Base-by-base conservation (phyloP, 371 early-diverging fungal species). In the Chytridiales sp. region DNA sequence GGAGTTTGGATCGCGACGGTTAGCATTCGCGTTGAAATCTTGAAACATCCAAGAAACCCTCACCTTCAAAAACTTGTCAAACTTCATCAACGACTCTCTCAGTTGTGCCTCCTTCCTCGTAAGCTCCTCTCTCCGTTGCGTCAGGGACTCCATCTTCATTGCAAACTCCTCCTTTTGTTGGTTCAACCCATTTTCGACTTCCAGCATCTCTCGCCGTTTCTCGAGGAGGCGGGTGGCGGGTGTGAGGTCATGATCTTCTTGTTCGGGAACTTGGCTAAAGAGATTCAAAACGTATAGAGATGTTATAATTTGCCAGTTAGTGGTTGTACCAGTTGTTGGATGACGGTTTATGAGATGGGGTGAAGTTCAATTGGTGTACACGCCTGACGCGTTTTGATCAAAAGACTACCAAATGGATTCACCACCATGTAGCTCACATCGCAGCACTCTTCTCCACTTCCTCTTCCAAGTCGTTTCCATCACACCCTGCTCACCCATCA, bases 101-200 rank as follows among this genome's bases (percentile, higher is more conserved):
- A 82, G 62, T 59, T 70, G 73, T 15, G 51, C 34, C 42, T 82
- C 79, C 54, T 78, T 81, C 26, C 78, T 56, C 17, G 65, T 65
- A 5, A 82, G 63, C 60, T 82, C 83, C 42, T 79, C 81, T 29
- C 78, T 34, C 35, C 80, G 67, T 55, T 74, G 72, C 2, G 66
- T 62, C 44, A 82, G 68, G 15, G 70, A 62, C 50, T 78, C 78
- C 76, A 82, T 82, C 59, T 81, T 81, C 63, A 75, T 69, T 19
- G 78, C 70, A 61, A 80, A 80, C 56, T 82, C 83, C 47, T 81
- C 77, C 62, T 82, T 82, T 55, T 82, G 81, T 46, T 73, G 72
- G 34, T 51, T 51, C n/a, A 82, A 66, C 1, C 83, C 83, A 35
- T 70, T 66, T 59, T 82, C 83, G 51, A 82, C 80, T 47, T 82